Conservation (phyloP, 1,139 yeast genomes). For the Blastobotrys proliferans region DNA sequence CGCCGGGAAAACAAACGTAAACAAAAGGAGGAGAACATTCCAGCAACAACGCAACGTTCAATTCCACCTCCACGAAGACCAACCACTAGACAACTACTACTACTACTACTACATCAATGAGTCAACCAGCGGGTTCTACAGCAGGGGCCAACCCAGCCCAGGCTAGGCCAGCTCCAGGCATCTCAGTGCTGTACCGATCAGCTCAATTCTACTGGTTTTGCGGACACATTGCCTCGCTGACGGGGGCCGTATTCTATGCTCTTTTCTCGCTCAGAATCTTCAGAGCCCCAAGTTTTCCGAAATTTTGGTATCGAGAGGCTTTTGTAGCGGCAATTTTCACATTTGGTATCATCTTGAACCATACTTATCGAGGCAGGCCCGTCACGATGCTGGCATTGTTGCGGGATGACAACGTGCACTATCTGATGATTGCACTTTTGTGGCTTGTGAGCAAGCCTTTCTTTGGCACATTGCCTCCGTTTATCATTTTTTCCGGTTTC, state of each 20-base stretch:
- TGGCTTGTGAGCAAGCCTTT: slow-evolving; percentile 55
- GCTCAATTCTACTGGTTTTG: slow-evolving; percentile 59
- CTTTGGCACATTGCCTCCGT: slow-evolving; percentile 59
- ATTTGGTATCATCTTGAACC: slow-evolving; percentile 73
- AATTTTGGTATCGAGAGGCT: slow-evolving; percentile 55
- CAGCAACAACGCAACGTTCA: background rate
- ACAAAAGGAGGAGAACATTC: background rate
- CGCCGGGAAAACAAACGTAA: background rate
- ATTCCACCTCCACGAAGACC: background rate
- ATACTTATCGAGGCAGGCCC: slow-evolving; percentile 37
- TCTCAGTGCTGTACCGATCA: slow-evolving; percentile 29
- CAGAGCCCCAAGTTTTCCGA: slow-evolving; percentile 35
- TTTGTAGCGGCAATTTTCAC: slow-evolving; percentile 66
- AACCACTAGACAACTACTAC: background rate
- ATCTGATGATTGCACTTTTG: slow-evolving; percentile 52
- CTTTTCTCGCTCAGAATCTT: slow-evolving; percentile 39
- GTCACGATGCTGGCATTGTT: slow-evolving; percentile 37
- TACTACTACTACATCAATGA: background rate
- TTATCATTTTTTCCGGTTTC: slow-evolving; percentile 64
- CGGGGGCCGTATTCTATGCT: slow-evolving; percentile 51
- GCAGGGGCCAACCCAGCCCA: too few relatives aligned
- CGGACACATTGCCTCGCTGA: slow-evolving; percentile 63
- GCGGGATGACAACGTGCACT: slow-evolving; percentile 66
- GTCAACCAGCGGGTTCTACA: too few relatives aligned
- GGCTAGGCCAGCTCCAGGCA: slow-evolving; percentile 10